A percentile compares a stretch with the other conserved stretches of the same genome.
Evolutionary conservation across 331 rosid species (phyloP).

Genomic region (Cydonia oblonga): DNA sequence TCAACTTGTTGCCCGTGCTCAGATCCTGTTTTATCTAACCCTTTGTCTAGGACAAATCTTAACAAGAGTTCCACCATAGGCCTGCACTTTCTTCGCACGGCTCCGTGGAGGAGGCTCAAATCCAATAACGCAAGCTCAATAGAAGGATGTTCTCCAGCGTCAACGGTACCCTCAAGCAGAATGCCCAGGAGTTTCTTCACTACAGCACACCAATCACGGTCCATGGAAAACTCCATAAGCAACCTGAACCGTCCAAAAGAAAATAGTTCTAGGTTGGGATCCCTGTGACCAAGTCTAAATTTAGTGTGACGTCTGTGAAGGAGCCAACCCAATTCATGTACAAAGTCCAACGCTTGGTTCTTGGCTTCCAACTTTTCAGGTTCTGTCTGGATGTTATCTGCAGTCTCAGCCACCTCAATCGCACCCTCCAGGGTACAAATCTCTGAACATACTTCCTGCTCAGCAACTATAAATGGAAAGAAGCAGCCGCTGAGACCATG

Average conservation of each 20-base stretch:
- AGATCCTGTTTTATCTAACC: conserved; percentile 16
- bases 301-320: conserved; percentile 51
- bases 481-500: conserved; percentile 67
- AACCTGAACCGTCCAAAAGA: conserved; percentile 50
- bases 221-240: conserved; percentile 76
- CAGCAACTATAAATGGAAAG: conserved; percentile 82
- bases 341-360: conserved; percentile 52
- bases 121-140: conserved; percentile 44
- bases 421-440: conserved; percentile 51
- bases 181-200: conserved; percentile 52
- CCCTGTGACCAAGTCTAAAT: conserved; percentile 38
- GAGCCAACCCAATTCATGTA: conserved; percentile 87
- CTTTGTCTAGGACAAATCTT: conserved; percentile 35
- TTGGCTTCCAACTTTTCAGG: conserved; percentile 38
- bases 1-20: conserved; percentile 25
- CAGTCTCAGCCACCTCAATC: conserved; percentile 38
- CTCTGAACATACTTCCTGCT: conserved; percentile 71
- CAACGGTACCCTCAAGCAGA: conserved; percentile 54
- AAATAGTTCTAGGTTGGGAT: conserved; percentile 43
- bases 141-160: conserved; percentile 39
- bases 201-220: conserved; percentile 84
- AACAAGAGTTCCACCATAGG: conserved; percentile 63
- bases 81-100: conserved; percentile 61
- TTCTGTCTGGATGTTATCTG: conserved; percentile 24
- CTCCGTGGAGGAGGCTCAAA: conserved; percentile 64